Evolutionary conservation across 306 rosid genomes (phyloP), one percentile per base, ranked within the genome.

Genomic region (Vigna hirtella): DNA sequence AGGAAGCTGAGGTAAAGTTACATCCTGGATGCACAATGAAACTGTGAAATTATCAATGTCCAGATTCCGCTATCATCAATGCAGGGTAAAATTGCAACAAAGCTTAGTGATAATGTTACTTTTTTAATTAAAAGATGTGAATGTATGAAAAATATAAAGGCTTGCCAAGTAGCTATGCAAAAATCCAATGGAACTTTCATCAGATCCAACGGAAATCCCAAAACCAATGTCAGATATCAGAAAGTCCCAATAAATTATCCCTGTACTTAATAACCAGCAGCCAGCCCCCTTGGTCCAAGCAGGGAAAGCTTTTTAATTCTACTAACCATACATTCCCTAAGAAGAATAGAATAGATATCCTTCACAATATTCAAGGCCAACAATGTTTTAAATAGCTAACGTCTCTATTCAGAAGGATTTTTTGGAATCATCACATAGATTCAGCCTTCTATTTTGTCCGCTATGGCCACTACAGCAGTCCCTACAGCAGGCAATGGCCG

Each of bases 231-330:
- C 70, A 20, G 66, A n/a, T 59, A 26, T 63, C 62, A 52, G 47
- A 62, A 63, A 45, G 65, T 48, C 73, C 66, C 56, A 70, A 4
- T 59, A 58, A 50, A 77, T 32, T 76, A 51, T 50, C 81, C 34
- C 66, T 24, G 77, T 57, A 45, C 32, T 51, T 9, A n/a, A 14
- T 13, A 24, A 66, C 28, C 55, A 69, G 55, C 16, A 32, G 72
- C 61, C 66, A 32, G 72, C 61, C 66, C 48, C 40, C 30, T 42
- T 4, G 17, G 68, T 17, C 38, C 38, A 34, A 4, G 17, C 47
- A 42, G 59, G 55, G 62, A 50, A 71, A 47, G 24, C 20, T 26
- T 69, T 22, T 18, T 42, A 40, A 53, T 56, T 51, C 67, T 28
- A 5, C 62, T 59, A 51, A 10, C 38, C 49, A 38, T 45, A 13